Evolutionary conservation across 805 yeast species (phyloP).

Genomic region (Spathaspora hagerdaliae): DNA sequence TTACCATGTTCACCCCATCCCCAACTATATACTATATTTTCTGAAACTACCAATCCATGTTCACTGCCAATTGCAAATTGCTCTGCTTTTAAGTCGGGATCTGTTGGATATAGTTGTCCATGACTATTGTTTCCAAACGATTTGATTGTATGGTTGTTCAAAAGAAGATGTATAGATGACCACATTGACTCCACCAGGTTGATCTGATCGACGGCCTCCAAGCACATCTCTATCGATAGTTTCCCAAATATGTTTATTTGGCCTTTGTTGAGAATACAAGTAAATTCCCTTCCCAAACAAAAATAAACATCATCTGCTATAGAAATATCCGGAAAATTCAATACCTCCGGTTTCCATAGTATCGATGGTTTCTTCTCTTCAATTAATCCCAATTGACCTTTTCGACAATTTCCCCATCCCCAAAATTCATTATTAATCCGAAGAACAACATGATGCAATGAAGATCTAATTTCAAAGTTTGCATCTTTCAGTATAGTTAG

Average conservation of each 20-base stretch:
- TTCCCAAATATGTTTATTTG: constrained; percentile 17
- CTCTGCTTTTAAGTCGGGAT: constrained; percentile 4
- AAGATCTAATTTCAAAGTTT: constrained; percentile 21
- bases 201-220: background rate
- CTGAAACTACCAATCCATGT: constrained; percentile 59
- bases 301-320: constrained; percentile 8
- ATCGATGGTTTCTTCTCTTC: background rate
- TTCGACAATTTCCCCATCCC: constrained; percentile 70
- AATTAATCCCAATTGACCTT: constrained; percentile 46
- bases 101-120: constrained; percentile 50
- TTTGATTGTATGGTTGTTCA: background rate
- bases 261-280: constrained; percentile 27
- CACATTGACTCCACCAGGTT: constrained; percentile 52
- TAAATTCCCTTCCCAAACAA: constrained; percentile 58
- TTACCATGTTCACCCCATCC: constrained; percentile 99
- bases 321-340: constrained; percentile 9
- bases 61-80: constrained; percentile 70
- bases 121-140: constrained; percentile 77
- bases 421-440: constrained; percentile 37
- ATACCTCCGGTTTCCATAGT: constrained; percentile 20
- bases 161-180: constrained; percentile 64
- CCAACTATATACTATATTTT: constrained; percentile 61
- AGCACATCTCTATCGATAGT: constrained; percentile 1
- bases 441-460: constrained; percentile 46
- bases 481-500: constrained; percentile 3